Evolutionary conservation across 164 flowering plant species (phyloP), one percentile per base, ranked within the genome.

Genomic region (Platanus orientalis): DNA sequence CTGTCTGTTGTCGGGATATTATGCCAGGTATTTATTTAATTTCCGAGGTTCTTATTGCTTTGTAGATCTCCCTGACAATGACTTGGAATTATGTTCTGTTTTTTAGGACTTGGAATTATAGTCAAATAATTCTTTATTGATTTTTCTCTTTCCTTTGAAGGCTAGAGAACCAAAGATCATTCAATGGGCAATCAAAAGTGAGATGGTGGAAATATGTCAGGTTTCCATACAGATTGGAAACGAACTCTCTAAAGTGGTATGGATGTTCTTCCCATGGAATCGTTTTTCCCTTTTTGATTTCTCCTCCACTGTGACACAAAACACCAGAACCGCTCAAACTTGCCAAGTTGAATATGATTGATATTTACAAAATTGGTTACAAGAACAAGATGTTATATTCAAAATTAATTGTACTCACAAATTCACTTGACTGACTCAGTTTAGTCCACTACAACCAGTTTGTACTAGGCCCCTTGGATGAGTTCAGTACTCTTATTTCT

Each of bases 181-280:
- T 65, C 63, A 75, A 44, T 76, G 82, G 84, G 84, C 80, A 24
- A 36, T 74, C 57, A 71, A 70, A 40, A 76, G 55, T 26, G 19
- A 74, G 30, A 39, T 81, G 60, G 66, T 76, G 45, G 76, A 75
- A 61, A 61, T 67, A n/a, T 74, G 80, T 56, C 34, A 32, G 53
- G 25, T 23, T 21, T 58, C 68, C 61, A 64, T 79, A 36, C 66
- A 70, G 57, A 61, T 49, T 48, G 82, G 82, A 34, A 74, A 69
- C 62, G 76, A 78, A 52, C 74, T 78, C 57, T 70, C 78, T 24
- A 72, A 73, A 78, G 84, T 81, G 82, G 84, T 81, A 64, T 11
- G 32, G 11, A 11, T 10, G 12, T 5, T 63, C n/a, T 26, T 25
- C 36, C 26, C 42, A 20, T 12, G 17, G 4, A 25, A 19, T 24